Conservation (phyloP, 2,329 filamentous ascomycete species). For the Phyllosticta paracitricarpa region DNA sequence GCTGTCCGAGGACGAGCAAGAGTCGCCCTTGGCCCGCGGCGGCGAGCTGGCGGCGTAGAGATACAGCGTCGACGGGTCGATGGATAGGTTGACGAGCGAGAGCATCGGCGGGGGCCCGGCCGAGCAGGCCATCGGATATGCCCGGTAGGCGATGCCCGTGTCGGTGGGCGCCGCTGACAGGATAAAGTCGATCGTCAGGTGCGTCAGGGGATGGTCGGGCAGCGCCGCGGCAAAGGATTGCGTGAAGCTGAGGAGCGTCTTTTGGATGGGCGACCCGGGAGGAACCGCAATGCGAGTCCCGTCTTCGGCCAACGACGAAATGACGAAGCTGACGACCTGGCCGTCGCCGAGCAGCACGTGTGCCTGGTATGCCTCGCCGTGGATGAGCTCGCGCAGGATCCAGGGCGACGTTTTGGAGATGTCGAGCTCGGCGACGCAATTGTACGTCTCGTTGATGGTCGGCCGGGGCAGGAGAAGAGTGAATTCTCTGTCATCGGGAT, state of each 20-base stretch:
- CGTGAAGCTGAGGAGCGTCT: background rate
- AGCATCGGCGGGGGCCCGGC: background rate
- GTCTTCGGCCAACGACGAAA: background rate
- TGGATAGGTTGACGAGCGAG: background rate
- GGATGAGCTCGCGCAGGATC: constrained; percentile 1
- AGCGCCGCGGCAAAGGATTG: background rate
- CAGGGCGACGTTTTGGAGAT: constrained; percentile 1
- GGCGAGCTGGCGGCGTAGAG: background rate
- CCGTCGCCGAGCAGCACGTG: background rate
- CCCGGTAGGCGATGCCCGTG: background rate
- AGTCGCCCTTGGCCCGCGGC: background rate
- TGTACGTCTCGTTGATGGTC: constrained; percentile 1
- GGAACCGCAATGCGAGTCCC: background rate
- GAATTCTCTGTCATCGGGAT: background rate
- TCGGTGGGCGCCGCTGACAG: background rate
- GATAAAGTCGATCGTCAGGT: constrained; percentile 1
- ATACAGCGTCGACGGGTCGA: background rate
- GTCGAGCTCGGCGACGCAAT: background rate
- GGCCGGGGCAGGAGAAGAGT: background rate
- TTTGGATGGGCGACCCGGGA: background rate
- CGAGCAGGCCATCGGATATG: background rate
- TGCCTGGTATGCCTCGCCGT: background rate
- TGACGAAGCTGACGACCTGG: background rate
- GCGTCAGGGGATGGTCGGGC: background rate
- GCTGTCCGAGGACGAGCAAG: background rate